Evolutionary conservation across 768 basidiomycete genomes (phyloP).

Genomic region (Amylocystis lapponica): DNA sequence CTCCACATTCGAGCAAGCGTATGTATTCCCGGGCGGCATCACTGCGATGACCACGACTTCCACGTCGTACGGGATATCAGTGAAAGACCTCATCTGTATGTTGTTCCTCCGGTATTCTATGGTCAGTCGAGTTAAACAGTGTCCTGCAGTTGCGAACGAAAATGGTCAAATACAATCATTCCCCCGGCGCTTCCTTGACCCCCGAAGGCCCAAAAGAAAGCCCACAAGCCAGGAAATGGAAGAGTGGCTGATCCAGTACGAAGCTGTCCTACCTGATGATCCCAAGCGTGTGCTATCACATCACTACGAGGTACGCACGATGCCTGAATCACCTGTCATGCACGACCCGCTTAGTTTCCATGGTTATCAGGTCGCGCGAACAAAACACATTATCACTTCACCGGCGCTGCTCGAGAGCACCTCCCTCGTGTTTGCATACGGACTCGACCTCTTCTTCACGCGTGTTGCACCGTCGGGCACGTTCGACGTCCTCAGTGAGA

Average conservation of each 20-base stretch:
- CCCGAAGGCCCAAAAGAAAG: conserved; percentile 75
- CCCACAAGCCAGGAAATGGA: conserved; percentile 74
- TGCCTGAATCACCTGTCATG: background rate
- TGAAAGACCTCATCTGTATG: conserved; percentile 81
- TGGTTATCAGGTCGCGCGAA: conserved; percentile 58
- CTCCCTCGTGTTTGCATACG: conserved; percentile 79
- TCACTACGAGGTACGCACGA: conserved; percentile 40
- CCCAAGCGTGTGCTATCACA: conserved; percentile 52
- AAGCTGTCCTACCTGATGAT: conserved; percentile 72
- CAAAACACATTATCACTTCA: conserved; percentile 65
- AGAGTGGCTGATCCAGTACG: conserved; percentile 82
- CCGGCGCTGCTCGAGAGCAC: conserved; percentile 90
- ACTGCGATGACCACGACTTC: conserved; percentile 68
- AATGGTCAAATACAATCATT: conserved; percentile 72
- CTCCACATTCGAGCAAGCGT: conserved; percentile 62
- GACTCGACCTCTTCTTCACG: conserved; percentile 86
- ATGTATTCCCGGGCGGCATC: conserved; percentile 61
- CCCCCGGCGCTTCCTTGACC: conserved; percentile 70
- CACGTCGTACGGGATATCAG: conserved; percentile 85
- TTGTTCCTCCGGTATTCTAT: too few species aligned
- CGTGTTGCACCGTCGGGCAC: conserved; percentile 82
- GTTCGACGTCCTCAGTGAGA: conserved; percentile 88
- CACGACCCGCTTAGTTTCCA: background rate
- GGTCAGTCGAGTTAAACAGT: too few species aligned
- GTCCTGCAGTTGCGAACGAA: conserved; percentile 63